A percentile compares a stretch with the other conserved stretches of the same genome.
Conservation (phyloP, 345 rosid genomes). For the Citrus cavaleriei region DNA sequence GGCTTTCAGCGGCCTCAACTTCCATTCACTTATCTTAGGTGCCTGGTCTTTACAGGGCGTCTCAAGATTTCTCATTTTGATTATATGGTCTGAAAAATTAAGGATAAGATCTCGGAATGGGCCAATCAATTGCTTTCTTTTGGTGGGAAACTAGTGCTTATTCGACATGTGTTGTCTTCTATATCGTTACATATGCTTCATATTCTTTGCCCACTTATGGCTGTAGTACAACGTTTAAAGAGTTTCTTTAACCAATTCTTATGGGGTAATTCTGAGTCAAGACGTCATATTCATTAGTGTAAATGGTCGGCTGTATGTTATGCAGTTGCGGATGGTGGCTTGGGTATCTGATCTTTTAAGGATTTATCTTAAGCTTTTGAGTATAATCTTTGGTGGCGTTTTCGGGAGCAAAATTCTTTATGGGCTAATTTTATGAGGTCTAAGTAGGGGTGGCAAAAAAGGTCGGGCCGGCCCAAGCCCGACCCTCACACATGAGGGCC, state of each 20-base stretch:
- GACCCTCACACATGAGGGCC: too few relatives aligned
- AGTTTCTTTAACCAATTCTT: background rate
- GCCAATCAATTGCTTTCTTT: fast-evolving
- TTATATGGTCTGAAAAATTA: too few relatives aligned
- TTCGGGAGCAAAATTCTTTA: fast-evolving
- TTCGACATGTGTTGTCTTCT: too few relatives aligned
- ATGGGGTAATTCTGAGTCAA: background rate
- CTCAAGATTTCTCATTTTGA: too few relatives aligned
- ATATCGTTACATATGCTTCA: fast-evolving
- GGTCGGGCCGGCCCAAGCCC: too few relatives aligned
- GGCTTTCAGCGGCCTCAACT: background rate
- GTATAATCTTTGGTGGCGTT: background rate
- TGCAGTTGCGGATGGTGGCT: fast-evolving
- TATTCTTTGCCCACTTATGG: fast-evolving
- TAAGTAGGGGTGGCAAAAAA: too few relatives aligned
- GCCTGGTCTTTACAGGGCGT: too few relatives aligned
- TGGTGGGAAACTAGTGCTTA: too few relatives aligned
- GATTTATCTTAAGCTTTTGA: background rate
- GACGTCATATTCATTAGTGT: fast-evolving
- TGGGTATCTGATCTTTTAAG: background rate
- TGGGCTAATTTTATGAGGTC: background rate
- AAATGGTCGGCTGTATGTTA: background rate
- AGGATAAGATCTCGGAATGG: fast-evolving
- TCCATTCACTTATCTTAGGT: too few relatives aligned
- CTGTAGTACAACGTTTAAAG: fast-evolving